Conservation (phyloP, 1,284 basidiomycete species). For the Blastosporella zonata region DNA sequence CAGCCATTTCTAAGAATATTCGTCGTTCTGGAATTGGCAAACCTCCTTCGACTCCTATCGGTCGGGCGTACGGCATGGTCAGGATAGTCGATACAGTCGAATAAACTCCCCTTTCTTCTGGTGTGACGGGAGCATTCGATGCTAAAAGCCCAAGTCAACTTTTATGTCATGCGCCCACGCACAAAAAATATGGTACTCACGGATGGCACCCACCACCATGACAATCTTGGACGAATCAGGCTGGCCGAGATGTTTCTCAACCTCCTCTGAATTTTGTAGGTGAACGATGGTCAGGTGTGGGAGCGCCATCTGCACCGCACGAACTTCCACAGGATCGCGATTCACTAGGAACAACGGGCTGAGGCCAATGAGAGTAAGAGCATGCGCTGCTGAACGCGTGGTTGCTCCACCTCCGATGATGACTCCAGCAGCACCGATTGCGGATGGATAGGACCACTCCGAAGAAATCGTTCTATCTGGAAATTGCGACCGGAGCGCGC, state of each 20-base stretch:
- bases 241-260: slow-evolving; percentile 24
- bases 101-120: slow-evolving; percentile 27
- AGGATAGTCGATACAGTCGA: slow-evolving; percentile 26
- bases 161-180: neutral
- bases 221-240: slow-evolving; percentile 20
- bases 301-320: slow-evolving; percentile 22
- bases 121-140: slow-evolving; percentile 22
- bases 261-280: slow-evolving; percentile 25
- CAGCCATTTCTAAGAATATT: slow-evolving; percentile 35
- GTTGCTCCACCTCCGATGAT: slow-evolving; percentile 36
- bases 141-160: slow-evolving; percentile 12
- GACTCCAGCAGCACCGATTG: slow-evolving; percentile 24
- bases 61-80: slow-evolving; percentile 23
- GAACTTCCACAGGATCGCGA: slow-evolving; percentile 43
- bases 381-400: slow-evolving; percentile 33
- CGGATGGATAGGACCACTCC: slow-evolving; percentile 18
- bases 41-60: slow-evolving; percentile 9
- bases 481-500: slow-evolving; percentile 23
- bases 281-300: slow-evolving; percentile 26
- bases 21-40: slow-evolving; percentile 26
- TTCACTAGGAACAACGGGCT: slow-evolving; percentile 33
- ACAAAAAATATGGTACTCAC: slow-evolving; percentile 14
- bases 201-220: slow-evolving; percentile 29
- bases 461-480: slow-evolving; percentile 15
- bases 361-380: slow-evolving; percentile 31